Conservation (phyloP, 164 flowering plant species). For the Aristolochia contorta region DNA sequence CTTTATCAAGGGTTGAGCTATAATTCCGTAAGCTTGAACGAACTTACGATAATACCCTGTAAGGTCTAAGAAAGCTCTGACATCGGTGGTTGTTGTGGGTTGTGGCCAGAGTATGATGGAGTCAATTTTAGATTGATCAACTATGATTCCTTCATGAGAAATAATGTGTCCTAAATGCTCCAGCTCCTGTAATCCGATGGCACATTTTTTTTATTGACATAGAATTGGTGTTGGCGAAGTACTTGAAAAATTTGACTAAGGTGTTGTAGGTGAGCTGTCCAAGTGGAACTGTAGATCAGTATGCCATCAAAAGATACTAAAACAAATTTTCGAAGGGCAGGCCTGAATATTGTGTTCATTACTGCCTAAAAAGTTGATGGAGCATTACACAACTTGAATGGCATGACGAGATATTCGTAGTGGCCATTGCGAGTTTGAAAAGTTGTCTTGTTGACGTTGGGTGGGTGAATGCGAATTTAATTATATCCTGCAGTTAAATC, state of each 20-base stretch:
- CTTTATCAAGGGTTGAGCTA: conserved; percentile 1
- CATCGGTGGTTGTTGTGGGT: neutral
- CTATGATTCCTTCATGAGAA: too few relatives aligned
- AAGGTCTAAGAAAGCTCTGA: conserved; percentile 3
- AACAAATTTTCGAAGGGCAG: neutral
- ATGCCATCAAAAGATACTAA: neutral
- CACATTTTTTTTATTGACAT: neutral
- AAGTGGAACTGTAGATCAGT: neutral
- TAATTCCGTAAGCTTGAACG: neutral
- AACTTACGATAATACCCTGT: conserved; percentile 3
- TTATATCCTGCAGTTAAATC: neutral
- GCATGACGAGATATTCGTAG: neutral
- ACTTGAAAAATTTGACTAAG: neutral
- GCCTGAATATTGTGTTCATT: too few relatives aligned
- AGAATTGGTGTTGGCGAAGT: neutral
- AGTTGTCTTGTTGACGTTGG: neutral
- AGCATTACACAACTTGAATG: neutral
- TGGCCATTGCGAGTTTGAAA: neutral
- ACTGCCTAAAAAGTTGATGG: neutral
- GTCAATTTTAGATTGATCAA: neutral
- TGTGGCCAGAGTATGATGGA: neutral
- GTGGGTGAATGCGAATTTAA: neutral
- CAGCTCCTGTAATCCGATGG: neutral
- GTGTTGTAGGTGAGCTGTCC: neutral
- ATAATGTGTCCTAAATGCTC: neutral